Evolutionary conservation across 805 yeast genomes (phyloP), one percentile per base, ranked within the genome.

Genomic region (Zygosaccharomyces pseudorouxii): DNA sequence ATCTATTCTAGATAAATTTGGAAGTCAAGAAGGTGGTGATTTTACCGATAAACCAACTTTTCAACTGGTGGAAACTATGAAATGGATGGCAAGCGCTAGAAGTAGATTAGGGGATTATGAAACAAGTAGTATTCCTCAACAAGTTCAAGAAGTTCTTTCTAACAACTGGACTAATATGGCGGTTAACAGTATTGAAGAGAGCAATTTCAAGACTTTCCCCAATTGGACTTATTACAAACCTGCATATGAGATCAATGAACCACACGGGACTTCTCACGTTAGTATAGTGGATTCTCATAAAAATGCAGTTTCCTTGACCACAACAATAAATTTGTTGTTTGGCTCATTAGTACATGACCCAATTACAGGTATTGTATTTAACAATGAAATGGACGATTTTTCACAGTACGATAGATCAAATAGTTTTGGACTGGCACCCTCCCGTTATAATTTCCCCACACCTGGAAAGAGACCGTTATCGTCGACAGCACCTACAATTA

Each of bases 311-410:
- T 73, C 88, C 2, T 74, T 90, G 74, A 92, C 98, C 0, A 86
- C 97, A 1, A 90, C 98, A 0, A 81, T 92, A 8, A 92, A 92
- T 63, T 69, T 89, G 46, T 63, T 79, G 35, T 92, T 89, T 68
- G 99, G 99, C 0, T 82, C 93, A 10, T 62, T 81, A 56, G 84
- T 92, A 5, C 86, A 84, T 62, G 97, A 92, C 63, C 82, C 84
- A 1, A 64, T 51, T 1, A 90, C 98, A 0, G 98, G 97, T 2
- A 71, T 92, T 7, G 75, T 92, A 8, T 69, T 92, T 59, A 92
- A 92, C 69, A 81, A 88, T 57, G 89, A 92, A 65, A 90, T 92
- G 97, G 97, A 92, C 66, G 98, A 92, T 63, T 92, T 92, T 60
- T 84, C 96, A 7, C 72, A 79, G 28, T 89, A 93, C 1, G 72